Conservation (phyloP, 1,139 yeast genomes). For the Suhomyces ambrosiae region DNA sequence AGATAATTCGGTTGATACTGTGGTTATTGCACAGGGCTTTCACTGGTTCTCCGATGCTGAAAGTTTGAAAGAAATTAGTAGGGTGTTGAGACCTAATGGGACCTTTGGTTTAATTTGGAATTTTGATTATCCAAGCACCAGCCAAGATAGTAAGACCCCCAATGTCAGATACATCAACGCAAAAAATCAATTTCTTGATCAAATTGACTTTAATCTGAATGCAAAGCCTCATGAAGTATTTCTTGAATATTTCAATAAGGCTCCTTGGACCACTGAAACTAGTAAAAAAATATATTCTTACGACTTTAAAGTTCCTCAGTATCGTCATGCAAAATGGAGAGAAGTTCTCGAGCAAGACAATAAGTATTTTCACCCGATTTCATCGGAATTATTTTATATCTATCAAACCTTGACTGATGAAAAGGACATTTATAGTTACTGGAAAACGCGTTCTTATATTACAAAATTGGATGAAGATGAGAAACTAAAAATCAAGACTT, state of each 20-base stretch:
- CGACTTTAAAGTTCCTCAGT: conserved; percentile 57
- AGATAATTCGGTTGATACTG: conserved; percentile 50
- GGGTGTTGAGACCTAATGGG: conserved; percentile 54
- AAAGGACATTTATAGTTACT: conserved; percentile 48
- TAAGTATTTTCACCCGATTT: conserved; percentile 27
- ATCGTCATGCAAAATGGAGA: conserved; percentile 55
- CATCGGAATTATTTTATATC: conserved; percentile 36
- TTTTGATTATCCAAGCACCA: conserved; percentile 42
- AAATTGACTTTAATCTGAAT: conserved; percentile 5
- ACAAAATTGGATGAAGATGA: conserved; percentile 47
- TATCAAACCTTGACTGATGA: conserved; percentile 30
- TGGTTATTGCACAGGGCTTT: conserved; percentile 66
- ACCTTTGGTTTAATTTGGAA: conserved; percentile 64
- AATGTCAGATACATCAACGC: conserved; percentile 14
- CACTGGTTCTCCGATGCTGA: conserved; percentile 65
- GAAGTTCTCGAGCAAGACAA: conserved; percentile 34
- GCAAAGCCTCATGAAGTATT: conserved; percentile 13
- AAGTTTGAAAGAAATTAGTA: conserved; percentile 51
- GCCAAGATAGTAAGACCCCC: conserved; percentile 10
- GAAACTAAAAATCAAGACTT: conserved; percentile 30
- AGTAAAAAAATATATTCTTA: conserved; percentile 29
- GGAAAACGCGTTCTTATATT: conserved; percentile 63
- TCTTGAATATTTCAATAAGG: conserved; percentile 15
- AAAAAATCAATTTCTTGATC: conserved; percentile 12
- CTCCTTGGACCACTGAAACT: conserved; percentile 32